A percentile compares a stretch with the other conserved stretches of the same genome.
Evolutionary conservation across 345 rosid genomes (phyloP).

Genomic region (Erysimum cheiranthoides): DNA sequence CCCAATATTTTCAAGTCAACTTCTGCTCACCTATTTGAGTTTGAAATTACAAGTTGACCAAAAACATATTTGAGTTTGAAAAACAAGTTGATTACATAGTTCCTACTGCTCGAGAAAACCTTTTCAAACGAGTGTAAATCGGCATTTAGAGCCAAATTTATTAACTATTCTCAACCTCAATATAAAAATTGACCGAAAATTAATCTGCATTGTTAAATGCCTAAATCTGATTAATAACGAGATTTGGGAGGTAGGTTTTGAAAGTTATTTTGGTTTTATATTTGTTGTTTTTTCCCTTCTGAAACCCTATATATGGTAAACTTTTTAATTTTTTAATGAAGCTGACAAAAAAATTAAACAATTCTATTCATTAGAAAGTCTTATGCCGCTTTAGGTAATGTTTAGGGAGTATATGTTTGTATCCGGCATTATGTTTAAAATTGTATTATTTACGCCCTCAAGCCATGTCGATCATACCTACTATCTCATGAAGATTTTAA

Average conservation of each 20-base stretch:
- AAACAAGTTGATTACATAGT: background rate
- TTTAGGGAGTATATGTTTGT: background rate
- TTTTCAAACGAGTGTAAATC: background rate
- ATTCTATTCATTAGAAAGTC: background rate
- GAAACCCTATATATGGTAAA: too few species aligned
- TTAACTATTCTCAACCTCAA: background rate
- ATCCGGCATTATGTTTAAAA: background rate
- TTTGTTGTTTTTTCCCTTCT: too few species aligned
- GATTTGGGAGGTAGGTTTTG: background rate
- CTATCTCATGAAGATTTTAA: background rate
- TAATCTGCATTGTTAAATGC: background rate
- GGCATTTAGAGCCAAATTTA: background rate
- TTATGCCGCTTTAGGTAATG: background rate
- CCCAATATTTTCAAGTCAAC: conserved; percentile 40
- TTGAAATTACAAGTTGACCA: conserved; percentile 1
- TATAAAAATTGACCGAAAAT: background rate
- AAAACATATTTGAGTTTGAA: background rate
- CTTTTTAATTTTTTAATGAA: too few species aligned
- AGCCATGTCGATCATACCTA: background rate
- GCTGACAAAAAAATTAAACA: too few species aligned
- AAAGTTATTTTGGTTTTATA: too few species aligned
- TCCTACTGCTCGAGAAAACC: background rate
- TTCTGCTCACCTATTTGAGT: conserved; percentile 35
- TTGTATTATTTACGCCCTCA: background rate
- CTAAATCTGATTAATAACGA: background rate